Conservation (phyloP, 768 basidiomycete species). For the Trametes maxima region DNA sequence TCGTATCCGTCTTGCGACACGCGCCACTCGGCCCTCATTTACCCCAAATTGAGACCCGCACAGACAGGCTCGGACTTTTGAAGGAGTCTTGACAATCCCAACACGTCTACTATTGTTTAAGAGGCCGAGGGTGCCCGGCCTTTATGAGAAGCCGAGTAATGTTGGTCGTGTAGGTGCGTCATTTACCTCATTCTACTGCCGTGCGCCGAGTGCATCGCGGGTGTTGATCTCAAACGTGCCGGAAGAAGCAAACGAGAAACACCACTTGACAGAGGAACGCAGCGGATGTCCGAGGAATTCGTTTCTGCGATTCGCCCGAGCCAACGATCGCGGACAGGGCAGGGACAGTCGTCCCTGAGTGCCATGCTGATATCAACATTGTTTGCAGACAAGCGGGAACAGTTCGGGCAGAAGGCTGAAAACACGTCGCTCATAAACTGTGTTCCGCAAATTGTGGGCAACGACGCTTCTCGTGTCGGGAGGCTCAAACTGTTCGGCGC, state of each 20-base stretch:
- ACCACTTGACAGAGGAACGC: neutral
- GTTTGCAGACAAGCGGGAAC: conserved; percentile 3
- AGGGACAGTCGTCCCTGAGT: conserved; percentile 8
- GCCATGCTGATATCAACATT: neutral
- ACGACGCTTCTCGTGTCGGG: neutral
- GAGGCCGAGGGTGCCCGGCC: no score
- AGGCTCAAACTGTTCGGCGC: neutral
- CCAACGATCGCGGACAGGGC: neutral
- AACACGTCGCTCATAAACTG: neutral
- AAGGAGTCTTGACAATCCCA: no score
- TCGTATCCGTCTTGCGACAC: neutral
- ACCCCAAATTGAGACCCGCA: neutral
- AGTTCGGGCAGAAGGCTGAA: neutral
- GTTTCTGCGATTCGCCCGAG: neutral
- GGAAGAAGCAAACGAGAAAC: neutral
- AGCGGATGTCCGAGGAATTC: conserved; percentile 17
- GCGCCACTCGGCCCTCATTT: neutral
- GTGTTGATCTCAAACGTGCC: conserved; percentile 1
- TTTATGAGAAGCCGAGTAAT: neutral
- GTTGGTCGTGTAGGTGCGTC: conserved; percentile 4
- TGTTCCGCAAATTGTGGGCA: neutral
- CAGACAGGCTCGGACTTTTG: neutral
- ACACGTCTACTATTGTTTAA: no score
- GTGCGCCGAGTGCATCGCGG: neutral
- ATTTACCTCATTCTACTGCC: neutral